phyloP scores from a whole-genome alignment of 2,329 filamentous ascomycete species.

The Apiospora aurea region DNA sequence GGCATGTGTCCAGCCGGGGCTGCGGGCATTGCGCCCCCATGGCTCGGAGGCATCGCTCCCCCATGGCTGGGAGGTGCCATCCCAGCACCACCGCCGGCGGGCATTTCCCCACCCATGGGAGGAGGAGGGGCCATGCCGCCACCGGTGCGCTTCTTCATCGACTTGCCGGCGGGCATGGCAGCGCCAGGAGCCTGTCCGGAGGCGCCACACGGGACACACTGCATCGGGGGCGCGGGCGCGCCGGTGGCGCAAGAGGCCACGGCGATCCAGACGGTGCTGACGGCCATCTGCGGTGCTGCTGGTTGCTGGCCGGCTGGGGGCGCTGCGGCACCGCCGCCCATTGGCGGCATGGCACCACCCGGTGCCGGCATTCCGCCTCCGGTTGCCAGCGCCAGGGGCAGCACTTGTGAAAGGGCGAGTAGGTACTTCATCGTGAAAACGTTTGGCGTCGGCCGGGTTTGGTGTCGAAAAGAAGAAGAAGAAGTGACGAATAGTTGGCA shows the following conservation, averaged over 20 bases:
- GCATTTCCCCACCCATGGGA: neutral
- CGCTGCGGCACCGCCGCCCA: neutral
- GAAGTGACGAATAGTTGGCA: neutral
- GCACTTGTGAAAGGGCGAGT: neutral
- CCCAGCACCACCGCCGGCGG: neutral
- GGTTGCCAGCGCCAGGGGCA: neutral
- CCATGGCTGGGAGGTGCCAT: neutral
- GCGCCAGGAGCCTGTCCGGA: neutral
- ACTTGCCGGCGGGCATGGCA: neutral
- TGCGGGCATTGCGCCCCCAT: neutral
- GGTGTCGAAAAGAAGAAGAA: neutral
- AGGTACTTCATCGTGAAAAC: slow-evolving; percentile 5
- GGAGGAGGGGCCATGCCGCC: neutral
- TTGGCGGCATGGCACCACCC: neutral
- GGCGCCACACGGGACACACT: neutral
- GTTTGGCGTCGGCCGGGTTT: slow-evolving; percentile 7
- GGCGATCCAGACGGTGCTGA: neutral
- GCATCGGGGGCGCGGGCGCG: neutral
- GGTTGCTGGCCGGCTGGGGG: neutral
- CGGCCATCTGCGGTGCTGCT: neutral
- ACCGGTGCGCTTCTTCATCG: neutral
- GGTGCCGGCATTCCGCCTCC: neutral
- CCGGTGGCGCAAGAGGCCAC: neutral
- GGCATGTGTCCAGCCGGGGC: neutral
- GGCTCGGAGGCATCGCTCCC: neutral